phyloP scores from a whole-genome alignment of 2,329 filamentous ascomycete genomes.

The Arthrobotrys entomopaga region DNA sequence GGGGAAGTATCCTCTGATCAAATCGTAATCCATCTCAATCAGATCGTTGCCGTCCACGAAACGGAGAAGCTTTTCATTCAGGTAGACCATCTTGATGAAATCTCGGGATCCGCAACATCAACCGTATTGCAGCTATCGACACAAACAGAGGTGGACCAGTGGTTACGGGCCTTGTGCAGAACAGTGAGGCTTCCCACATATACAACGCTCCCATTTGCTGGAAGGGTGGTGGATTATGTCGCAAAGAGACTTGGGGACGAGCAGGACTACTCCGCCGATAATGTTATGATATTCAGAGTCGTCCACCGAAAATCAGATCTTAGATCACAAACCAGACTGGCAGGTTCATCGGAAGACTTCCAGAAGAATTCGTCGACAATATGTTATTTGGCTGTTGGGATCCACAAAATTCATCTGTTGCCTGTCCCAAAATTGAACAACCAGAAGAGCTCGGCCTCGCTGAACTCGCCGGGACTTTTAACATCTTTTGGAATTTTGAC shows the following conservation, averaged over 20 bases:
- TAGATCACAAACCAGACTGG: conserved; percentile 65
- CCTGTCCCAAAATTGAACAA: conserved; percentile 70
- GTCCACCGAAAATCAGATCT: conserved; percentile 70
- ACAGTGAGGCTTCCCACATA: conserved; percentile 69
- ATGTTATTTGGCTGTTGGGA: conserved; percentile 75
- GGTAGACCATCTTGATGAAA: conserved; percentile 75
- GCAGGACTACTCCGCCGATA: conserved; percentile 74
- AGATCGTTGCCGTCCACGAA: conserved; percentile 74
- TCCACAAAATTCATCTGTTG: conserved; percentile 75
- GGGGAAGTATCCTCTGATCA: conserved; percentile 56
- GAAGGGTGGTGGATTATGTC: conserved; percentile 71
- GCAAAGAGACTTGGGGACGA: conserved; percentile 72
- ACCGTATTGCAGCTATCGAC: conserved; percentile 57
- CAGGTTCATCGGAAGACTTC: conserved; percentile 73
- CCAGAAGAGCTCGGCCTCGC: conserved; percentile 65
- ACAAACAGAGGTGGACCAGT: conserved; percentile 72
- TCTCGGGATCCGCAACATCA: conserved; percentile 56
- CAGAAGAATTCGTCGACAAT: conserved; percentile 73
- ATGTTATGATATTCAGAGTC: conserved; percentile 76
- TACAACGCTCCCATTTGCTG: conserved; percentile 60
- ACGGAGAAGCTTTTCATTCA: conserved; percentile 76
- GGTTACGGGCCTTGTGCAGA: conserved; percentile 72
- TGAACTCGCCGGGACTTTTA: conserved; percentile 64
- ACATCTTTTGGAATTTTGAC: conserved; percentile 73
- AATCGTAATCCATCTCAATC: conserved; percentile 65